phyloP scores from a whole-genome alignment of 2,329 filamentous ascomycete genomes.

The Didymella exigua region DNA sequence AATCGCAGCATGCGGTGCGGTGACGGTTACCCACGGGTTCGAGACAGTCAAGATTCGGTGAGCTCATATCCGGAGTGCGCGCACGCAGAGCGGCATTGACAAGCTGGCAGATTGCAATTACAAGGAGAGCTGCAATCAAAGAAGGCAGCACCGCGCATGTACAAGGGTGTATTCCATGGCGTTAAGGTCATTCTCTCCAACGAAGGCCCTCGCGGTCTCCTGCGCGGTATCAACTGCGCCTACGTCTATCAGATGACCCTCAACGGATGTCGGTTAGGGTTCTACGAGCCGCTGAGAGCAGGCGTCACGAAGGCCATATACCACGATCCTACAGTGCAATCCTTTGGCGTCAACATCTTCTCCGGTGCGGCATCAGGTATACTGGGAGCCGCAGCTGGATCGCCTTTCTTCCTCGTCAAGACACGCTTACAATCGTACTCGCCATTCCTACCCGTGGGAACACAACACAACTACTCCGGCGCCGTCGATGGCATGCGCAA shows the following conservation, averaged over 20 bases:
- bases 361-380: constrained; percentile 88
- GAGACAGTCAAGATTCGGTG: constrained; percentile 99
- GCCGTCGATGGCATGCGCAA: constrained; percentile 80
- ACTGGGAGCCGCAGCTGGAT: constrained; percentile 88
- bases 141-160: constrained; percentile 82
- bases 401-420: constrained; percentile 97
- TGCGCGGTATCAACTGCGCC: constrained; percentile 88
- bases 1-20: constrained; percentile 94
- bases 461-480: constrained; percentile 92
- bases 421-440: constrained; percentile 94
- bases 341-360: constrained; percentile 89
- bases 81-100: constrained; percentile 24
- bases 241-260: constrained; percentile 96
- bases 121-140: constrained; percentile 94
- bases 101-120: constrained; percentile 74
- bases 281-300: constrained; percentile 93
- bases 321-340: constrained; percentile 76
- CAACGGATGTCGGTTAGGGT: constrained; percentile 94
- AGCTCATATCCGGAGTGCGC: constrained; percentile 31
- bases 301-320: constrained; percentile 72
- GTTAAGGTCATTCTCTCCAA: constrained; percentile 88
- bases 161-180: constrained; percentile 89
- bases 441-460: constrained; percentile 89
- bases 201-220: constrained; percentile 83
- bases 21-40: constrained; percentile 96